Conservation (phyloP, 441 rosid species). For the Brassica hybrid region DNA sequence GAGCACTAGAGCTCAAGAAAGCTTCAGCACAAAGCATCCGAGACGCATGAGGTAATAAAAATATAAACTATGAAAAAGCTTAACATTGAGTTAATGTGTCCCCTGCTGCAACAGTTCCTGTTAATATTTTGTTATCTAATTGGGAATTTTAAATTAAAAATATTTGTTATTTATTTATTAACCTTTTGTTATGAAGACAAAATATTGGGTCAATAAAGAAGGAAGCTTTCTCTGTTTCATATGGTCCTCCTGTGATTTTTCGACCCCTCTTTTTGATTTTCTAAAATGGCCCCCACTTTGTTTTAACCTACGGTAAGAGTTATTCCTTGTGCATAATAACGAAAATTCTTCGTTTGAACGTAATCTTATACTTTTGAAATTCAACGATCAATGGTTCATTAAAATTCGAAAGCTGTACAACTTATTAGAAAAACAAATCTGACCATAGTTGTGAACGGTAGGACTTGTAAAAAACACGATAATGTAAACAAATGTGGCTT, state of each 20-base stretch:
- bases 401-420: slow-evolving; percentile 14
- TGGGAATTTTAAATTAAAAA: background rate
- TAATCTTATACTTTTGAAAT: too few species aligned
- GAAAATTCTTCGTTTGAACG: too few species aligned
- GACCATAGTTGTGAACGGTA: slow-evolving; percentile 21
- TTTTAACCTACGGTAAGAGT: background rate
- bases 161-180: background rate
- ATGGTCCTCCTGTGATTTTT: slow-evolving; percentile 28
- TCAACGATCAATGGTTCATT: slow-evolving; percentile 4
- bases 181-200: slow-evolving; percentile 5
- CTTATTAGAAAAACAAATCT: slow-evolving; percentile 9
- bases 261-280: slow-evolving; percentile 29
- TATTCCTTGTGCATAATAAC: too few species aligned
- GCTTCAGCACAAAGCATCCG: slow-evolving; percentile 63
- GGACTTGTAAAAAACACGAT: slow-evolving; percentile 15
- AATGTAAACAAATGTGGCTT: background rate
- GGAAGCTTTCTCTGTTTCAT: slow-evolving; percentile 21
- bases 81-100: slow-evolving; percentile 56
- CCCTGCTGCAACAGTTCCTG: slow-evolving; percentile 30
- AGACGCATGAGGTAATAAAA: slow-evolving; percentile 24
- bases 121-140: slow-evolving; percentile 30
- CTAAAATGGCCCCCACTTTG: slow-evolving; percentile 15
- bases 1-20: slow-evolving; percentile 94
- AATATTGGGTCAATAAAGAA: slow-evolving; percentile 34
- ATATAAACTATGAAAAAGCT: slow-evolving; percentile 46